These are phyloP conservation scores for Musa itinerans DNA, from an alignment of 176 grass and related monocot species.

Conservation along the genomic window DNA sequence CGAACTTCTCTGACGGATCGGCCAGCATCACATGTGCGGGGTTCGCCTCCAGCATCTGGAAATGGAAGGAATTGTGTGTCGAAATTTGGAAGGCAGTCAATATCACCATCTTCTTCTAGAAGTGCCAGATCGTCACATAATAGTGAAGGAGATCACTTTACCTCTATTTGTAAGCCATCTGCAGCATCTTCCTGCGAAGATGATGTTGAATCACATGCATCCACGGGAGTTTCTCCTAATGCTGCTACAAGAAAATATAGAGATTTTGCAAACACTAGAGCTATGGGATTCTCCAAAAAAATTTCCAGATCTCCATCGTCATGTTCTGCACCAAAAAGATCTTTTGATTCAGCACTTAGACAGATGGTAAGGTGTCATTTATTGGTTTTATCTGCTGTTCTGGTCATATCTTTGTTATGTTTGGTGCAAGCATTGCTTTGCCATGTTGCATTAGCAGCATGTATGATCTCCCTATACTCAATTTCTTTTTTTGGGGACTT, in stretches of 20 bases:
- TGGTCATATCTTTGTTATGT: not conserved
- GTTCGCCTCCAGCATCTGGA: constrained; percentile 60
- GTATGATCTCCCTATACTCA: not conserved
- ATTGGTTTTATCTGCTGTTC: not conserved
- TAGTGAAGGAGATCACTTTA: constrained; percentile 54
- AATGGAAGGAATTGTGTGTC: constrained; percentile 43
- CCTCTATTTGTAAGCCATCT: constrained; percentile 58
- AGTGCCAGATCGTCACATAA: constrained; percentile 65
- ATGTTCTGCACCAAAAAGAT: constrained; percentile 59
- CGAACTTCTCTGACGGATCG: constrained; percentile 64
- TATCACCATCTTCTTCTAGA: constrained; percentile 69
- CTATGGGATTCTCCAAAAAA: constrained; percentile 70
- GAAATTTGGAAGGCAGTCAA: constrained; percentile 63
- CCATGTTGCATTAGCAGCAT: no score
- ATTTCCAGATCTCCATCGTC: constrained; percentile 46
- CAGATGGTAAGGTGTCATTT: constrained; percentile 50
- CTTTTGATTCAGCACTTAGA: constrained; percentile 83
- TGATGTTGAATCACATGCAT: constrained; percentile 69
- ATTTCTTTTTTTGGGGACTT: not conserved
- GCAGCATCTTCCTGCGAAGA: constrained; percentile 72
- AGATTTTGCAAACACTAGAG: constrained; percentile 52
- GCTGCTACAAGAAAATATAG: constrained; percentile 50
- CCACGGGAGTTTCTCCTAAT: constrained; percentile 41
- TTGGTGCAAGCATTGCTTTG: no score
- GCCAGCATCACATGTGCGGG: constrained; percentile 47